Percentiles rank a stretch among this genome's conserved stretches.
These are phyloP conservation scores for Skeletonema tropicum DNA, from an alignment of 108 stramenopile genomes.

Conservation along the genomic window DNA sequence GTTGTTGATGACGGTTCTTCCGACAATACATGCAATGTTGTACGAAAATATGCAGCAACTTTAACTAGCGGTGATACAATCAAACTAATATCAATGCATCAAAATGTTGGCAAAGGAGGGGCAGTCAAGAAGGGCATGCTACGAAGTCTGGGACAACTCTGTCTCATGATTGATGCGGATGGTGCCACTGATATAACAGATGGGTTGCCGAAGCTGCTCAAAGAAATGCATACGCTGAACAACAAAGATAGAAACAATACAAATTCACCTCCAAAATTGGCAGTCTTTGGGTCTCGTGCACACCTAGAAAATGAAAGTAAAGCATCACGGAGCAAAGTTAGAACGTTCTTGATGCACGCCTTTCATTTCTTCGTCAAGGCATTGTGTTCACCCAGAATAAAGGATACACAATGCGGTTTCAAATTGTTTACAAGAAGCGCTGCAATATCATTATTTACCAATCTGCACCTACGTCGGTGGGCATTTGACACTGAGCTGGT, in stretches of 20 bases:
- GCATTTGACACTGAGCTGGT: conserved; percentile 89
- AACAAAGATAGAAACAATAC: not conserved
- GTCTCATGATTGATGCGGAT: conserved; percentile 86
- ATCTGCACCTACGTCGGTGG: conserved; percentile 78
- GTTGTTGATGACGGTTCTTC: conserved; percentile 86
- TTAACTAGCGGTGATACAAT: conserved; percentile 34
- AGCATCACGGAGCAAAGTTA: conserved; percentile 61
- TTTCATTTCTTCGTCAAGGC: conserved; percentile 81
- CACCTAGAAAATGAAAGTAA: conserved; percentile 61
- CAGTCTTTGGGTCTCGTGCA: conserved; percentile 82
- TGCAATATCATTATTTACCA: conserved; percentile 53
- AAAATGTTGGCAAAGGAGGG: conserved; percentile 72
- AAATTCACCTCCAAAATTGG: conserved; percentile 22
- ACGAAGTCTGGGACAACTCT: conserved; percentile 53
- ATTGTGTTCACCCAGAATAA: conserved; percentile 57
- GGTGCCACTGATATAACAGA: conserved; percentile 83
- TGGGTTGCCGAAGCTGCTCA: conserved; percentile 60
- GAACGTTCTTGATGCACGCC: conserved; percentile 74
- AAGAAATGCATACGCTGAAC: conserved; percentile 31
- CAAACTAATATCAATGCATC: conserved; percentile 52
- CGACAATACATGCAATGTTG: conserved; percentile 64
- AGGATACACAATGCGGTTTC: conserved; percentile 90
- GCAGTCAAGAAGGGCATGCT: conserved; percentile 84
- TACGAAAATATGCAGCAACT: conserved; percentile 48
- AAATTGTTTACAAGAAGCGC: conserved; percentile 71